Base-by-base conservation (phyloP, 2,329 filamentous ascomycete genomes). In the Aspergillus sp. region DNA sequence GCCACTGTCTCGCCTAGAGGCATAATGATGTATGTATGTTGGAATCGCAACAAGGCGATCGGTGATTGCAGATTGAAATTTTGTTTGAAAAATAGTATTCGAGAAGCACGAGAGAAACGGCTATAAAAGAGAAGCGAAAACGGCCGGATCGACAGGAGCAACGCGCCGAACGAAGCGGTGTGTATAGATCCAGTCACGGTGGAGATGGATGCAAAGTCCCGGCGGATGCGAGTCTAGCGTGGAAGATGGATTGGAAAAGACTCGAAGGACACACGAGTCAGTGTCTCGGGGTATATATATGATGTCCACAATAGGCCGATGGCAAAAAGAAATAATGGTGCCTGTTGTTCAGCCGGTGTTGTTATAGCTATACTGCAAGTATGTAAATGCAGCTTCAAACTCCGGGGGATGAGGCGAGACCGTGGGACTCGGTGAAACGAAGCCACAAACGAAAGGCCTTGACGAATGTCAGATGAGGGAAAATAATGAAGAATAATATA, bases 1-100 rank as follows among this genome's bases (percentile, higher is more conserved):
- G 88, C 90, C 58, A 95, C 83, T 44, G 88, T 91, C 70, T 95
- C 85, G 53, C 79, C 63, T 38, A 66, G 50, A 19, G 61, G 61
- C 61, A 68, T 66, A 48, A 25, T 66, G 49, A 25, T 49, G 45
- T 12, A 12, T 30, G 25, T 30, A 30, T 30, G 25, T 30, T 5
- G 25, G 25, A 30, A 22, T 23, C 30, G 43, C 33, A 37, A 19
- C 17, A 37, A n/a, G n/a, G 37, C 3, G 37, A 39, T 7, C 19
- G 17, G 33, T 30, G 25, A 30, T 30, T 30, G 33, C n/a, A 6
- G 33, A 37, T 9, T 15, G 17, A 37, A 17, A 17, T 10, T 35
- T 37, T 19, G 48, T 30, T 47, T 43, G 33, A 35, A 42, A 41
- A 23, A 49, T 46, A 42, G 46, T 47, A 59, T 49, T 49, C 50